phyloP scores from a whole-genome alignment of 805 yeast species.

The Candida pseudofarinosa region DNA sequence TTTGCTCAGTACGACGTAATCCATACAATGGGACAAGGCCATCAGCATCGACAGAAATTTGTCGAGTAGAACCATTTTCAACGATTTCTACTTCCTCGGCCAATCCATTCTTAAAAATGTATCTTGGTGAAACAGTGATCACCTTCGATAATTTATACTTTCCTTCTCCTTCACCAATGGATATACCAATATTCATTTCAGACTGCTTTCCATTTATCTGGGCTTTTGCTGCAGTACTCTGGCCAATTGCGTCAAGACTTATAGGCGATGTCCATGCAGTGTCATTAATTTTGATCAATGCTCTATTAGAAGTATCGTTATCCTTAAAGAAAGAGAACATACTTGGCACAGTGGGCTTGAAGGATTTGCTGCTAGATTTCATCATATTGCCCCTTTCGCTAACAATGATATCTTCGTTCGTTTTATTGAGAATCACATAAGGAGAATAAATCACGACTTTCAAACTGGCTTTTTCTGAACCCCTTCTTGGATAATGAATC shows the following conservation, averaged over 20 bases:
- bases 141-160: conserved; percentile 73
- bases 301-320: conserved; percentile 59
- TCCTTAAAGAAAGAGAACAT: conserved; percentile 80
- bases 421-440: conserved; percentile 75
- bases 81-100: conserved; percentile 53
- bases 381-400: conserved; percentile 56
- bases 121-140: conserved; percentile 79
- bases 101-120: conserved; percentile 62
- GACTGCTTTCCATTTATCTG: conserved; percentile 45
- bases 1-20: conserved; percentile 51
- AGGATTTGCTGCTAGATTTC: conserved; percentile 39
- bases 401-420: conserved; percentile 61
- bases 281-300: conserved; percentile 59
- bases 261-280: conserved; percentile 70
- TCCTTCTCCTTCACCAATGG: conserved; percentile 80
- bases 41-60: conserved; percentile 43
- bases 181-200: conserved; percentile 74
- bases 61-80: conserved; percentile 62
- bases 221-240: conserved; percentile 51
- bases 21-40: conserved; percentile 58
- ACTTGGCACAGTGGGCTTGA: conserved; percentile 44
- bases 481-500: conserved; percentile 56
- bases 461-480: conserved; percentile 53
- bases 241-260: conserved; percentile 89
- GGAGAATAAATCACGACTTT: conserved; percentile 77